Evolutionary conservation across 164 flowering plant species (phyloP).

Genomic region (Akebia trifoliata): DNA sequence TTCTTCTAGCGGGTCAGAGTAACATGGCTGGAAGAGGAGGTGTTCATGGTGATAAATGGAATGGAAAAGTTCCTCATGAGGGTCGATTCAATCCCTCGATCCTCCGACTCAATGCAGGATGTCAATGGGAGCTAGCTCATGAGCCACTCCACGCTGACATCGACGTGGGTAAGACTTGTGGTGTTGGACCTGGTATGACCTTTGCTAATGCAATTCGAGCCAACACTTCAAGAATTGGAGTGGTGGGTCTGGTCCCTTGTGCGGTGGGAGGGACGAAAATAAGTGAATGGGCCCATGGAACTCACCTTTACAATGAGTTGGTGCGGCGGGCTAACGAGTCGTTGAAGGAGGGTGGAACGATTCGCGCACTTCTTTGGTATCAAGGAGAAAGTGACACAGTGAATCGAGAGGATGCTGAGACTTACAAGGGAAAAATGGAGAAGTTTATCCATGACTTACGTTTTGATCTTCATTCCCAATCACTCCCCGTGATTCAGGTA

Average conservation of each 20-base stretch:
- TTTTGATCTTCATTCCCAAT: slow-evolving; percentile 39
- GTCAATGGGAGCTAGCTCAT: slow-evolving; percentile 44
- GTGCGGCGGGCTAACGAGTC: slow-evolving; percentile 40
- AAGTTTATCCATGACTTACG: slow-evolving; percentile 38
- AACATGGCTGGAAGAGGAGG: slow-evolving; percentile 78
- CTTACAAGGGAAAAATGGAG: slow-evolving; percentile 36
- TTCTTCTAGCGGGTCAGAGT: slow-evolving; percentile 68
- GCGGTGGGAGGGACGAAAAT: slow-evolving; percentile 69
- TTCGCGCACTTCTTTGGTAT: slow-evolving; percentile 56
- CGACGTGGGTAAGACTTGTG: slow-evolving; percentile 43
- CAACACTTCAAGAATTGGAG: slow-evolving; percentile 23
- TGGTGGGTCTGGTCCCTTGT: slow-evolving; percentile 69
- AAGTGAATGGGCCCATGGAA: slow-evolving; percentile 50
- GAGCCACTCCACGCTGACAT: slow-evolving; percentile 69
- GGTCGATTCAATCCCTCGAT: slow-evolving; percentile 33
- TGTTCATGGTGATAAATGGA: slow-evolving; percentile 41
- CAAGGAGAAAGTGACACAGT: slow-evolving; percentile 65
- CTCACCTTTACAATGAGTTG: slow-evolving; percentile 34
- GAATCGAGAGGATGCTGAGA: slow-evolving; percentile 29
- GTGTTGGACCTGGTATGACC: slow-evolving; percentile 69
- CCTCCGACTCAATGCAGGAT: slow-evolving; percentile 33
- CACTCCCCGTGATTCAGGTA: slow-evolving; percentile 65
- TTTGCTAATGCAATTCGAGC: slow-evolving; percentile 41
- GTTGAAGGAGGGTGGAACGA: slow-evolving; percentile 34
- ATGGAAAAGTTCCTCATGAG: slow-evolving; percentile 45